Base-by-base conservation (phyloP, 768 basidiomycete genomes). In the Trametes maxima region DNA sequence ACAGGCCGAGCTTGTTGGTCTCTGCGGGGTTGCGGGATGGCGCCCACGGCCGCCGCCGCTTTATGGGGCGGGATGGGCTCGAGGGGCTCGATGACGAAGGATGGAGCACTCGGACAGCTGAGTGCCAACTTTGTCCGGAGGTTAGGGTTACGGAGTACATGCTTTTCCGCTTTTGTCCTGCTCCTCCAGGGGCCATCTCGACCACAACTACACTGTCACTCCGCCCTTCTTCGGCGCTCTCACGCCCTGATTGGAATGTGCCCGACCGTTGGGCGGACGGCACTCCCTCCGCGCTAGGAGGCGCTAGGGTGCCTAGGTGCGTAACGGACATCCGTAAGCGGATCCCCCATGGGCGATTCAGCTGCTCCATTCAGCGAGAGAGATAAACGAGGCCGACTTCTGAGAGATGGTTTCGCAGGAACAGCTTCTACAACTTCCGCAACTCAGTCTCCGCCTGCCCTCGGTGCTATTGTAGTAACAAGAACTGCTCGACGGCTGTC, bases 101-200 rank as follows among this genome's bases (percentile, higher is more conserved):
- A 33, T 57, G 55, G 55, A 57, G 55, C 37, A 11, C 35, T 5
- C 6, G 46, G 55, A 57, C 55, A 57, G 55, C 55, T 57, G 46
- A 42, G 46, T 47, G 48, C 24, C n/a, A 49, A 42, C 56, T 25
- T 57, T 21, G 39, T 21, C 39, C 54, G 37, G 28, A 57, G 56
- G 56, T 57, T 57, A 57, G 56, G 56, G 56, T 57, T 50, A 25
- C 24, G 16, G 51, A 24, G 10, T 14, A 22, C 13, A 24, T 24
- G 13, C 49, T 35, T 55, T 45, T 5, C 28, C 44, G 17, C 19
- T 21, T 36, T 44, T 12, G 33, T 44, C 16, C 17, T 17, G 17
- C 13, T 56, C 14, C 45, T 24, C 24, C 45, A 24, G 25, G 37
- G 4, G 24, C 35, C 13, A n/a, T 22, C 22, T 46, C 21, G 53